Base-by-base conservation (phyloP, 2,329 filamentous ascomycete species). In the Microcyclospora tardicrescens region DNA sequence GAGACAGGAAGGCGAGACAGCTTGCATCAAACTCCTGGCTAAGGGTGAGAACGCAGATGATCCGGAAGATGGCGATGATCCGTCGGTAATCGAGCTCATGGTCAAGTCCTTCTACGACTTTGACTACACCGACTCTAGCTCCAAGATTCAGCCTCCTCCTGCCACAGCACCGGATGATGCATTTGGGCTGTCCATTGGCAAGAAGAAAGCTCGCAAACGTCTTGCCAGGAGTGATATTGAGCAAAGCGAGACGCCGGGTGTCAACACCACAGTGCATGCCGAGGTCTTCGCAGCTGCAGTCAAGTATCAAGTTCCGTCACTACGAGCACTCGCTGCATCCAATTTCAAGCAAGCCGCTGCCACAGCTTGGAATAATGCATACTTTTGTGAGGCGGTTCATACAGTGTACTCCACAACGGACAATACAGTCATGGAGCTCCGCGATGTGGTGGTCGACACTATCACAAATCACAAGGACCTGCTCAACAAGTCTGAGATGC, bases 251-350 rank as follows among this genome's bases (percentile, higher is more conserved):
- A 30, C 16, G n/a, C n/a, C 36, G 10, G 24, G 29, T 27, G 28
- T 30, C 35, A 35, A 30, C 12, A 30, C 27, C 5, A 16, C 35
- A 24, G 34, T 54, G n/a, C 62, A 66, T 41, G 60, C 61, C 33
- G 61, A 60, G 43, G 56, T 65, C 27, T 65, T 65, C 47, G 61
- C 62, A 15, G 56, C 64, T 29, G 62, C 61, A 13, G 59, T 63
- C 48, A 64, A 65, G 59, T 47, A 45, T 43, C 59, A 56, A 35
- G 59, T 64, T 34, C 36, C 50, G 8, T 61, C 59, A 31, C 52
- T 66, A 14, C 63, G 64, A 44, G 42, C 51, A 4, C 56, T 65
- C 13, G 54, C 62, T 15, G 50, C 54, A 24, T 53, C 50, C 27
- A 65, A 64, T 42, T 66, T 64, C 43, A 47, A 53, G 13, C 41